A percentile compares a stretch with the other conserved stretches of the same genome.
phyloP scores from a whole-genome alignment of 805 yeast genomes.

The Hemisphaericaspora nanyangensis region DNA sequence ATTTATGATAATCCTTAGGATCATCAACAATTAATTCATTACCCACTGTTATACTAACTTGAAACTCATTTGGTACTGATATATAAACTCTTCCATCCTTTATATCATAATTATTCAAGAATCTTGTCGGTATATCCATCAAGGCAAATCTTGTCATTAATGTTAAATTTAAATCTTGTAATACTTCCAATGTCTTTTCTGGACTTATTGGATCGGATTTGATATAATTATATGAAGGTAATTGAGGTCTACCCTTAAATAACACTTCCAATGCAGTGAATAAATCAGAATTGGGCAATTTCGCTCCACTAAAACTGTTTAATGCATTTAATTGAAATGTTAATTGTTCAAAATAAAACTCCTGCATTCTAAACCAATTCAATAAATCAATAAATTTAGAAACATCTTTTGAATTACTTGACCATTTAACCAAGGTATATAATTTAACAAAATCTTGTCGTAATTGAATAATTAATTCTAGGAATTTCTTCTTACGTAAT shows the following conservation, averaged over 20 bases:
- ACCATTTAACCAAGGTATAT: constrained; percentile 89
- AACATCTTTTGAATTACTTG: constrained; percentile 66
- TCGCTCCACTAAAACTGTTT: constrained; percentile 79
- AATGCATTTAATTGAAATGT: constrained; percentile 66
- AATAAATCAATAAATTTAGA: constrained; percentile 78
- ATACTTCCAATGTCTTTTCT: constrained; percentile 52
- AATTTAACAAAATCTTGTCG: constrained; percentile 82
- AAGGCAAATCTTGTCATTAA: constrained; percentile 73
- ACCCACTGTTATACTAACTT: constrained; percentile 64
- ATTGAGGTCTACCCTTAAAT: constrained; percentile 69
- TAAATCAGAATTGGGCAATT: constrained; percentile 87
- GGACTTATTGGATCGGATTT: constrained; percentile 49
- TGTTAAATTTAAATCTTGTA: constrained; percentile 67
- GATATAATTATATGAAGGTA: constrained; percentile 60
- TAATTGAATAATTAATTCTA: constrained; percentile 64
- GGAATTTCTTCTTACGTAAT: constrained; percentile 61
- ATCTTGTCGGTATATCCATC: constrained; percentile 60
- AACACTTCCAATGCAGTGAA: constrained; percentile 85
- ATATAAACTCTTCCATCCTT: constrained; percentile 75
- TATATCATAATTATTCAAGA: constrained; percentile 55
- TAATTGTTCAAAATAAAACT: constrained; percentile 56
- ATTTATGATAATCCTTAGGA: constrained; percentile 38
- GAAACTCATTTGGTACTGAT: constrained; percentile 59
- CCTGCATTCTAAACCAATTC: constrained; percentile 82
- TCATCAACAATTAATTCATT: constrained; percentile 49